These are phyloP conservation scores for Fusarium begoniae DNA, from an alignment of 2,329 filamentous ascomycete species.

Conservation along the genomic window DNA sequence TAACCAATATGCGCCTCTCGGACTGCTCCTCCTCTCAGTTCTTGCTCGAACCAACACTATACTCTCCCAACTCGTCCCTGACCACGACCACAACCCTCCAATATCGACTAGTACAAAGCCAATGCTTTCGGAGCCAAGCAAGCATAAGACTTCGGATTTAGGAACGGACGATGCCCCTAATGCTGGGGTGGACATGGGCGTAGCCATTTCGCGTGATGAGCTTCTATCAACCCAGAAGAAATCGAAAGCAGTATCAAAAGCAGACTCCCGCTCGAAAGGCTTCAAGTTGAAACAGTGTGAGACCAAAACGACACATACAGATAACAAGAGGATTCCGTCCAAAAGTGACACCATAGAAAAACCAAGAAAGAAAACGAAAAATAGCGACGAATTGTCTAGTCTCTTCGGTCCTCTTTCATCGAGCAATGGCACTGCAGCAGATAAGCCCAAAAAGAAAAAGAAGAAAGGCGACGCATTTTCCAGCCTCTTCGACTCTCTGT, in stretches of 20 bases:
- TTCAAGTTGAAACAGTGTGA: background rate
- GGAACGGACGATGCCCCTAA: background rate
- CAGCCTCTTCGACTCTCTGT: slow-evolving; percentile 72
- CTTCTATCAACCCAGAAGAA: slow-evolving; percentile 10
- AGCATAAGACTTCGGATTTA: background rate
- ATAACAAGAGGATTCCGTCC: slow-evolving; percentile 41
- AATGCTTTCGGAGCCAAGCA: background rate
- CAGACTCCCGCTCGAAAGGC: background rate
- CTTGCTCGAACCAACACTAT: slow-evolving; percentile 66
- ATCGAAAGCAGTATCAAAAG: background rate
- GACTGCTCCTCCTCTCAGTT: slow-evolving; percentile 72
- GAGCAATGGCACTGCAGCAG: slow-evolving; percentile 49
- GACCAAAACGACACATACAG: slow-evolving; percentile 1
- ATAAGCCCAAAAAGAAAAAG: slow-evolving; percentile 64
- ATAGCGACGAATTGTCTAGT: slow-evolving; percentile 73
- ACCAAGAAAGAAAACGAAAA: slow-evolving; percentile 66
- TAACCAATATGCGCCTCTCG: slow-evolving; percentile 76
- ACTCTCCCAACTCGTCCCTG: slow-evolving; percentile 49
- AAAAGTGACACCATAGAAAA: slow-evolving; percentile 50
- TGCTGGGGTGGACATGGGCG: slow-evolving; percentile 40
- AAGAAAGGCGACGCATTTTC: slow-evolving; percentile 69
- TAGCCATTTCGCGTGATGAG: slow-evolving; percentile 43
- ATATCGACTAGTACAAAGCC: background rate
- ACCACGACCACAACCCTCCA: background rate
- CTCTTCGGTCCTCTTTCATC: slow-evolving; percentile 49